Percentiles rank a stretch among this genome's conserved stretches.
Conservation (phyloP, 73 alveolate genomes). For the Paramecium sexaurelia region DNA sequence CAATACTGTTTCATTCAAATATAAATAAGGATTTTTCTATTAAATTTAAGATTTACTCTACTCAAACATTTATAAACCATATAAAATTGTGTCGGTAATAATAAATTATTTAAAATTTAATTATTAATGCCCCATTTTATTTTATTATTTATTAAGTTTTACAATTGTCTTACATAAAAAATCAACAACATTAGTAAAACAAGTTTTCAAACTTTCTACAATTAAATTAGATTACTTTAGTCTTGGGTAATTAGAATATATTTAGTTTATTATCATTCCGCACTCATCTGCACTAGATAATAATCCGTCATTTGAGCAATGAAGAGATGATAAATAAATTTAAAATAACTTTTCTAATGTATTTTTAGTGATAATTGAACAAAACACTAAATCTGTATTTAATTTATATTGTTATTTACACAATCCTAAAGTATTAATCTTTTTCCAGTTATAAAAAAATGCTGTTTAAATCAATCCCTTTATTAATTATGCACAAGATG, state of each 20-base stretch:
- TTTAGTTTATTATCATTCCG: not conserved
- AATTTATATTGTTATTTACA: not conserved
- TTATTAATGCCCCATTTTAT: not conserved
- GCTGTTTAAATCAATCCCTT: not conserved
- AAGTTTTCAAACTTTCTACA: not conserved
- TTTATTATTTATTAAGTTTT: not conserved
- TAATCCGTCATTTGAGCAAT: not conserved
- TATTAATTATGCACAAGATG: not conserved
- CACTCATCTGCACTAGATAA: not conserved
- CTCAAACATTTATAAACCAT: constrained; percentile 1
- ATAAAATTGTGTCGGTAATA: not conserved
- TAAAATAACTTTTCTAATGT: not conserved
- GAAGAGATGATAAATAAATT: not conserved
- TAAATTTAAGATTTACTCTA: not conserved
- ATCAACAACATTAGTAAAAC: not conserved
- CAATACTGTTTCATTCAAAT: constrained; percentile 25
- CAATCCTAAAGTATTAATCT: not conserved
- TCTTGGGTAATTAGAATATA: not conserved
- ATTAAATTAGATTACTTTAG: not conserved
- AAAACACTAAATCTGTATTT: not conserved
- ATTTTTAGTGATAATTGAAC: not conserved
- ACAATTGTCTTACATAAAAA: not conserved
- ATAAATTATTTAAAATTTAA: not conserved
- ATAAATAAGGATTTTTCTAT: not conserved
- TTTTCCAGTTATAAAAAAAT: not conserved